phyloP scores from a whole-genome alignment of 2,329 filamentous ascomycete species.

The Daldinia sp. region DNA sequence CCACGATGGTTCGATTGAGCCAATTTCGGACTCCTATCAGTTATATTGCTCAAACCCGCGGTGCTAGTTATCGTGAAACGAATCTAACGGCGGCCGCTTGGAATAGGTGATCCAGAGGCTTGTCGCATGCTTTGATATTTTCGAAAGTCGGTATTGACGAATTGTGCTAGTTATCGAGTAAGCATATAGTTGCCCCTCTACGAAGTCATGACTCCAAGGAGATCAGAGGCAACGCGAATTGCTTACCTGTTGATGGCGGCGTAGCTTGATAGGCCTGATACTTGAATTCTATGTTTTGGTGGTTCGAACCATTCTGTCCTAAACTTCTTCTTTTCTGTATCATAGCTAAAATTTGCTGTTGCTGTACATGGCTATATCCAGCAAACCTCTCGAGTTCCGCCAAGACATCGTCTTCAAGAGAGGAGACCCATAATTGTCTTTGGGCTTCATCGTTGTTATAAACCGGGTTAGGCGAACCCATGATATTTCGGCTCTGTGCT shows the following conservation, averaged over 20 bases:
- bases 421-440: slow-evolving; percentile 36
- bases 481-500: slow-evolving; percentile 24
- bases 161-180: slow-evolving; percentile 27
- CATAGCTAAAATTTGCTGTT: slow-evolving; percentile 44
- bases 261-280: slow-evolving; percentile 39
- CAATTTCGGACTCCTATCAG: neutral
- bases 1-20: neutral
- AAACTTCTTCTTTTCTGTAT: slow-evolving; percentile 43
- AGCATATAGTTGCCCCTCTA: slow-evolving; percentile 11
- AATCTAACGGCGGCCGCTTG: slow-evolving; percentile 18
- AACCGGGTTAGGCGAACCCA: slow-evolving; percentile 20
- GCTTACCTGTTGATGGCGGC: slow-evolving; percentile 36
- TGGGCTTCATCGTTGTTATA: slow-evolving; percentile 38
- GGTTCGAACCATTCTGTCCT: slow-evolving; percentile 30
- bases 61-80: neutral
- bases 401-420: slow-evolving; percentile 42
- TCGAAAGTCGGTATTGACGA: slow-evolving; percentile 33
- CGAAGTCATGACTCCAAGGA: neutral
- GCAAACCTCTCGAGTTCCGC: slow-evolving; percentile 46
- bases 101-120: slow-evolving; percentile 35
- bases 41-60: neutral
- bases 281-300: slow-evolving; percentile 38
- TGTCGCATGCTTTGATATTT: slow-evolving; percentile 38
- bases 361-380: slow-evolving; percentile 43
- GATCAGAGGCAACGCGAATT: neutral